These are phyloP conservation scores for Strobilomyces dryophilus DNA, from an alignment of 768 basidiomycete genomes.

Conservation along the genomic window DNA sequence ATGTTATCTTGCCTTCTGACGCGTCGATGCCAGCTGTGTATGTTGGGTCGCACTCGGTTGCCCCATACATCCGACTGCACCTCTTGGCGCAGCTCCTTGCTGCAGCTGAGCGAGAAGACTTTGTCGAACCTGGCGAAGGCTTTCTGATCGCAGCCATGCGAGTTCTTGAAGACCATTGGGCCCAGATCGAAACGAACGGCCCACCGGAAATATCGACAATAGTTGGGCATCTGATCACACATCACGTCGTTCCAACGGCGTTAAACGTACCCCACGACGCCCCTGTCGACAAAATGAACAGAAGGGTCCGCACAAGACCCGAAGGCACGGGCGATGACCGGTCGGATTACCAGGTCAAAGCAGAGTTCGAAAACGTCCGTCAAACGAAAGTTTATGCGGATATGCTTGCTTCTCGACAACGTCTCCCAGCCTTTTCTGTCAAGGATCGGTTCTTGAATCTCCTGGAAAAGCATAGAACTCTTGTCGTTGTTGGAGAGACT, in stretches of 20 bases:
- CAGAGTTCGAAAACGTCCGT: constrained; percentile 47
- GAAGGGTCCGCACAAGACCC: background rate
- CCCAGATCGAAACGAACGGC: constrained; percentile 57
- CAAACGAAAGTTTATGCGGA: constrained; percentile 46
- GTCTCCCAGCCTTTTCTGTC: constrained; percentile 74
- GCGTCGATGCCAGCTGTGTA: constrained; percentile 64
- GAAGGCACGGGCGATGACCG: constrained; percentile 36
- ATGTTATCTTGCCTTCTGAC: constrained; percentile 51
- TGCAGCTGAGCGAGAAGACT: constrained; percentile 48
- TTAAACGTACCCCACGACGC: constrained; percentile 11
- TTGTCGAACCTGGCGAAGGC: constrained; percentile 65
- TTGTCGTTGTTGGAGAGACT: constrained; percentile 89
- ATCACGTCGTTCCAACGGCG: constrained; percentile 10
- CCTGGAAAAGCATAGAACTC: constrained; percentile 57
- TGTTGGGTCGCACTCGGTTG: constrained; percentile 60
- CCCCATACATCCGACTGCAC: constrained; percentile 82
- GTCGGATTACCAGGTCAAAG: constrained; percentile 45
- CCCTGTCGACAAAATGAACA: background rate
- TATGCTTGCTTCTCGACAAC: constrained; percentile 52
- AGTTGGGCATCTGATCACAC: constrained; percentile 36
- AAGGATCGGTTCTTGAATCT: constrained; percentile 57
- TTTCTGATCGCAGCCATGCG: constrained; percentile 70
- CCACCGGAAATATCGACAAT: constrained; percentile 75
- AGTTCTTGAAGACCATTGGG: constrained; percentile 69
- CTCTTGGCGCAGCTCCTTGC: constrained; percentile 64